Conservation (phyloP, 2,329 filamentous ascomycete genomes). For the Nemania sp. region DNA sequence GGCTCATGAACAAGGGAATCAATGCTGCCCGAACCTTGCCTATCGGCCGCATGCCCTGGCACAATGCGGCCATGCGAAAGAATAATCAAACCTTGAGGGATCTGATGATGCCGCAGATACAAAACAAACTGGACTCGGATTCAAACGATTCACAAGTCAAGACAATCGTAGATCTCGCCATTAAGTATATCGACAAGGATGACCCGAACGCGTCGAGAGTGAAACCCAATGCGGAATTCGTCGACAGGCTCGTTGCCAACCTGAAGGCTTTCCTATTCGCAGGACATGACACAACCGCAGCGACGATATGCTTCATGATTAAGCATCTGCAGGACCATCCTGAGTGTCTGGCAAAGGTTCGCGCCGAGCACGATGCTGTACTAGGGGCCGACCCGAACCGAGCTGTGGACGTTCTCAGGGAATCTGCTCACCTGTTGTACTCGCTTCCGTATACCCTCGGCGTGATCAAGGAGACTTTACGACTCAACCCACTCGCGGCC, state of each 20-base stretch:
- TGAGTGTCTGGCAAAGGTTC: slow-evolving; percentile 36
- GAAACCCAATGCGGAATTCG: slow-evolving; percentile 32
- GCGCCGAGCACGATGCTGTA: slow-evolving; percentile 43
- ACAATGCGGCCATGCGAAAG: slow-evolving; percentile 26
- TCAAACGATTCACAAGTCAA: slow-evolving; percentile 27
- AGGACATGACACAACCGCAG: slow-evolving; percentile 44
- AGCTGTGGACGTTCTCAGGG: slow-evolving; percentile 23
- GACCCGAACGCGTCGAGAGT: slow-evolving; percentile 25
- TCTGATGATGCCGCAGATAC: slow-evolving; percentile 33
- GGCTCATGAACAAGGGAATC: slow-evolving; percentile 24
- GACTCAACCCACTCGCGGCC: slow-evolving; percentile 39
- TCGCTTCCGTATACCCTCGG: slow-evolving; percentile 43
- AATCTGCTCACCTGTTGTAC: slow-evolving; percentile 38
- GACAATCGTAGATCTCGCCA: slow-evolving; percentile 35
- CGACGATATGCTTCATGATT: slow-evolving; percentile 41
- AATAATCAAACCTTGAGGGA: slow-evolving; percentile 34
- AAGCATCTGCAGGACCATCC: slow-evolving; percentile 40
- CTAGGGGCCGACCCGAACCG: slow-evolving; percentile 36
- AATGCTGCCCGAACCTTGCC: slow-evolving; percentile 26
- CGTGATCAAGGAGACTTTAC: slow-evolving; percentile 44
- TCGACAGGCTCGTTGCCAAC: slow-evolving; percentile 39
- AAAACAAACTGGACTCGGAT: slow-evolving; percentile 27
- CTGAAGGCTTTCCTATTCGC: slow-evolving; percentile 45
- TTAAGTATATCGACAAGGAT: slow-evolving; percentile 33
- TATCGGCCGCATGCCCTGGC: slow-evolving; percentile 30